Evolutionary conservation across 2,329 filamentous ascomycete genomes (phyloP).

Genomic region (Cryoendolithus antarcticus): DNA sequence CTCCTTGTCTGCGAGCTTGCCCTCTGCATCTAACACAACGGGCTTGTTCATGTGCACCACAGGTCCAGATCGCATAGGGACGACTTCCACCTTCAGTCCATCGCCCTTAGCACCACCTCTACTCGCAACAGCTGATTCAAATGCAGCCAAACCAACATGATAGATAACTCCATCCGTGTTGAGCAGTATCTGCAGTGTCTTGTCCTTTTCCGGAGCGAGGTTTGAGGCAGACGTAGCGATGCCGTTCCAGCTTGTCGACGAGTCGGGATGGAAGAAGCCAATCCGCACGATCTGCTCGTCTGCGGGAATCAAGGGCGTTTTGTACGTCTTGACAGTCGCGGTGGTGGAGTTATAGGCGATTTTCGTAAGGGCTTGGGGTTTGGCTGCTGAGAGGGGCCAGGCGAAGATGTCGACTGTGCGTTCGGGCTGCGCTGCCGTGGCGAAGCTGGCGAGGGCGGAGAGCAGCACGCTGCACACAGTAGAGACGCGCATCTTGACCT

Average conservation of each 20-base stretch:
- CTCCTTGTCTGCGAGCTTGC: constrained; percentile 36
- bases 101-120: constrained; percentile 16
- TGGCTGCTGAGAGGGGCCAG: constrained; percentile 23
- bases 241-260: constrained; percentile 28
- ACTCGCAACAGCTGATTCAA: constrained; percentile 10
- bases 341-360: constrained; percentile 31
- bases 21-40: constrained; percentile 43
- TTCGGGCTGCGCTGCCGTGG: constrained; percentile 12
- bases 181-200: constrained; percentile 32
- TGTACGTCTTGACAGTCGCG: constrained; percentile 28
- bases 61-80: constrained; percentile 26
- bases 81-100: constrained; percentile 31
- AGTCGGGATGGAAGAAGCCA: constrained; percentile 27
- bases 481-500: constrained; percentile 23
- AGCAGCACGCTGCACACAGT: constrained; percentile 24
- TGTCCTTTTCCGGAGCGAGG: constrained; percentile 29
- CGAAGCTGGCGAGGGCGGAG: constrained; percentile 23
- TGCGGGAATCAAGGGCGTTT: constrained; percentile 20
- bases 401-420: constrained; percentile 23
- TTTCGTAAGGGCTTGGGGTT: constrained; percentile 29
- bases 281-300: constrained; percentile 31
- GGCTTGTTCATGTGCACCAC: constrained; percentile 39
- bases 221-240: constrained; percentile 33
- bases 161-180: constrained; percentile 32
- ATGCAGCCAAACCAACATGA: constrained; percentile 32